A percentile compares a stretch with the other conserved stretches of the same genome.
These are phyloP conservation scores for Inonotus obliquus DNA, from an alignment of 1,284 basidiomycete species.

Conservation along the genomic window DNA sequence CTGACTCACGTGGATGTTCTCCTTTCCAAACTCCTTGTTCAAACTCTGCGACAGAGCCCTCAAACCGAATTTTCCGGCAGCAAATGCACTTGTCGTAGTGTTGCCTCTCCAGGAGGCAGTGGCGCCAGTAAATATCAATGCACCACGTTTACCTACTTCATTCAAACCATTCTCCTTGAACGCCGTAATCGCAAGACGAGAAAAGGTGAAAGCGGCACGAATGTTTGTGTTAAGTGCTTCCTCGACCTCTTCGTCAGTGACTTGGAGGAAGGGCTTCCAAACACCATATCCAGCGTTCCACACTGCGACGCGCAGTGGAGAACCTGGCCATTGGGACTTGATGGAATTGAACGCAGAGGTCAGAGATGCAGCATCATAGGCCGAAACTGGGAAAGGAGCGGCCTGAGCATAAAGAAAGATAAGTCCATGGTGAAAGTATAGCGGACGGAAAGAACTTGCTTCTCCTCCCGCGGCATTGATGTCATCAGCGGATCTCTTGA, in stretches of 20 bases:
- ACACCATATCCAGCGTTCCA: conserved; percentile 26
- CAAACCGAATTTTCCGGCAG: conserved; percentile 31
- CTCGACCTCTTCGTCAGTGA: conserved; percentile 23
- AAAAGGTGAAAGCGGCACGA: conserved; percentile 28
- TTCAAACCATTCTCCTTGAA: conserved; percentile 24
- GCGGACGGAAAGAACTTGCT: conserved; percentile 8
- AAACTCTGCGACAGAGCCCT: conserved; percentile 28
- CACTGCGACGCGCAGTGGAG: conserved; percentile 24
- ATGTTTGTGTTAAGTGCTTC: conserved; percentile 25
- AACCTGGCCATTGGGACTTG: conserved; percentile 25
- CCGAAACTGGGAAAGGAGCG: conserved; percentile 24
- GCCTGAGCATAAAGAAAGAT: conserved; percentile 17
- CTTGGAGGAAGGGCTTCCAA: conserved; percentile 28
- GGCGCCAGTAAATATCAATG: conserved; percentile 31
- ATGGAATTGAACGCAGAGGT: conserved; percentile 24
- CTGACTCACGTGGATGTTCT: conserved; percentile 28
- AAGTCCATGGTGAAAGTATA: not conserved
- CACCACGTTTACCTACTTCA: conserved; percentile 25
- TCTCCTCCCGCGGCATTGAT: conserved; percentile 25
- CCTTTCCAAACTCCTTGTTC: conserved; percentile 31
- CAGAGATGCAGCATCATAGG: conserved; percentile 23
- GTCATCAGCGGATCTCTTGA: conserved; percentile 22
- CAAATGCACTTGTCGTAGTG: conserved; percentile 27
- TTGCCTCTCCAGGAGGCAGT: conserved; percentile 28
- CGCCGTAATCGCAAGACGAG: conserved; percentile 25